Percentiles rank a stretch among this genome's conserved stretches.
Conservation (phyloP, 1,139 yeast genomes). For the Lodderomyces jiufengensis region DNA sequence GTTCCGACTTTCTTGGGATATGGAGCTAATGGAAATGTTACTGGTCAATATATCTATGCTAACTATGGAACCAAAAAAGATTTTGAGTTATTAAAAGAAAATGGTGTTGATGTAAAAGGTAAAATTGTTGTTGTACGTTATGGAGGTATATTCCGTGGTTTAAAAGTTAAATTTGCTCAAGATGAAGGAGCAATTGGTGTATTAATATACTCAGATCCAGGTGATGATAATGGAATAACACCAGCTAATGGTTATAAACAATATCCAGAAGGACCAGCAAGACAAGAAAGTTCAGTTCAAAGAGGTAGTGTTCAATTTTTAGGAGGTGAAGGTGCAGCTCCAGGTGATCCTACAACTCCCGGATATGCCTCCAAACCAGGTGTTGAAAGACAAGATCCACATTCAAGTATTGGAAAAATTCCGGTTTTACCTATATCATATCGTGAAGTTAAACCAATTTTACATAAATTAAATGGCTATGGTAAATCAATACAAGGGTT, state of each 20-base stretch:
- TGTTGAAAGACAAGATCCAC: slow-evolving; percentile 41
- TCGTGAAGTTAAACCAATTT: slow-evolving; percentile 45
- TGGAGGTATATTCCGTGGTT: slow-evolving; percentile 41
- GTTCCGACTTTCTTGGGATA: slow-evolving; percentile 46
- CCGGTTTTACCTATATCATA: slow-evolving; percentile 47
- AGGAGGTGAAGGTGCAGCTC: slow-evolving; percentile 53
- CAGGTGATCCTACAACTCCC: slow-evolving; percentile 92
- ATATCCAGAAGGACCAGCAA: slow-evolving; percentile 46
- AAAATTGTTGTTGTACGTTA: slow-evolving; percentile 43
- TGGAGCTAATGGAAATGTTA: slow-evolving; percentile 48
- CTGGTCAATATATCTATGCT: slow-evolving; percentile 42
- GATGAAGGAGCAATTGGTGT: slow-evolving; percentile 46
- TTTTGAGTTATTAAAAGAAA: slow-evolving; percentile 28
- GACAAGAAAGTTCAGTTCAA: slow-evolving; percentile 58
- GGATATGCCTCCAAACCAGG: slow-evolving; percentile 69
- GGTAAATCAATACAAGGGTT: slow-evolving; percentile 32
- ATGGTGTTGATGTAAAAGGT: slow-evolving; percentile 37
- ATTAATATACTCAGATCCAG: slow-evolving; percentile 43
- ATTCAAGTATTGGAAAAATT: slow-evolving; percentile 40
- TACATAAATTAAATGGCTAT: slow-evolving; percentile 40
- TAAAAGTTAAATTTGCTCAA: slow-evolving; percentile 48
- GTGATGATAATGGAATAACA: slow-evolving; percentile 41
- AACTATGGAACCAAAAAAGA: slow-evolving; percentile 41
- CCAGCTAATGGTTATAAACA: slow-evolving; percentile 41
- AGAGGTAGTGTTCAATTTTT: slow-evolving; percentile 82